A percentile compares a stretch with the other conserved stretches of the same genome.
Evolutionary conservation across 129 eudicot species (phyloP).

Genomic region (Tagetes erecta): DNA sequence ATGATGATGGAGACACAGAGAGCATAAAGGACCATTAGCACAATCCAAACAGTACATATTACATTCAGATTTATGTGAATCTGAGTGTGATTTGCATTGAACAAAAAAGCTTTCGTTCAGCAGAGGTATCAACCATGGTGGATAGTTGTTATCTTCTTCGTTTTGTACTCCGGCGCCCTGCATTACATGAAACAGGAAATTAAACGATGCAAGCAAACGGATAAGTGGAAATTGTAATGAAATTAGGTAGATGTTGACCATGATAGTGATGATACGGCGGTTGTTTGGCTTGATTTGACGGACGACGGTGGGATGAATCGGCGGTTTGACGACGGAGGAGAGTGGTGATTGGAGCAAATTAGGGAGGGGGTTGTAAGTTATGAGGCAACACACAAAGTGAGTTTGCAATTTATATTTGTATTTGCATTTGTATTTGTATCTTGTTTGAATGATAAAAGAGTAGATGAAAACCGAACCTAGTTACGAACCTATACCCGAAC

Average conservation of each 20-base stretch:
- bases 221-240: neutral
- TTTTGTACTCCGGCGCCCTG: slow-evolving; percentile 72
- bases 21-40: slow-evolving; percentile 69
- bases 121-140: slow-evolving; percentile 82
- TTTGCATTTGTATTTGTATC: neutral
- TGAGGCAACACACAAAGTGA: slow-evolving; percentile 18
- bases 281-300: slow-evolving; percentile 36
- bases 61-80: slow-evolving; percentile 89
- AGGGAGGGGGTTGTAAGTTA: too few relatives aligned
- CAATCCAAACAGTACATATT: slow-evolving; percentile 95
- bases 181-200: slow-evolving; percentile 3
- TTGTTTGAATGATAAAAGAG: slow-evolving; percentile 6
- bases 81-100: slow-evolving; percentile 76
- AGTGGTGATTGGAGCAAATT: slow-evolving; percentile 12
- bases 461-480: slow-evolving; percentile 31
- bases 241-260: slow-evolving; percentile 42
- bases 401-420: neutral
- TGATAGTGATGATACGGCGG: slow-evolving; percentile 44
- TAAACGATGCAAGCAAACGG: neutral
- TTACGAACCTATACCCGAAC: slow-evolving; percentile 13
- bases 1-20: slow-evolving; percentile 70
- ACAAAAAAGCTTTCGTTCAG: slow-evolving; percentile 66
- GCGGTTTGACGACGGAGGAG: slow-evolving; percentile 46
- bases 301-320: slow-evolving; percentile 39
- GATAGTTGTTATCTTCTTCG: slow-evolving; percentile 79